Evolutionary conservation across 2,329 filamentous ascomycete genomes (phyloP).

Genomic region (Trichoderma brevicompactum): DNA sequence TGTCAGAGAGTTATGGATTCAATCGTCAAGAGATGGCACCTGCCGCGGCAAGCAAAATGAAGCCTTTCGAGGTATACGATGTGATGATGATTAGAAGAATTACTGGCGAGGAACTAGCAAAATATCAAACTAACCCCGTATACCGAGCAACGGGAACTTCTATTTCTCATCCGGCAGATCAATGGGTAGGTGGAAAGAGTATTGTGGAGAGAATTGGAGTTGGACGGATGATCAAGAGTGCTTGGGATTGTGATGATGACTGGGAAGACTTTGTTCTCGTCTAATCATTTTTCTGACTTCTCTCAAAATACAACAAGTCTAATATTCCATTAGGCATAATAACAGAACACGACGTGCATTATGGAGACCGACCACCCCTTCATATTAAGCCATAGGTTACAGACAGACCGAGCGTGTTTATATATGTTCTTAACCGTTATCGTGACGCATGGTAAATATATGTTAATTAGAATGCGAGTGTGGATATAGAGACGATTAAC

Average conservation of each 20-base stretch:
- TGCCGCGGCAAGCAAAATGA: neutral
- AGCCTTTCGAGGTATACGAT: conserved; percentile 15
- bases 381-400: too few relatives aligned
- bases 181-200: conserved; percentile 10
- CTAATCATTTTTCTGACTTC: neutral
- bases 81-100: conserved; percentile 25
- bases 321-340: too few relatives aligned
- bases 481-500: too few relatives aligned
- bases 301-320: too few relatives aligned
- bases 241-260: conserved; percentile 1
- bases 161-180: neutral
- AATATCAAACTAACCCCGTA: neutral
- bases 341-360: too few relatives aligned
- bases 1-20: conserved; percentile 26
- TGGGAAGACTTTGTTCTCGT: conserved; percentile 25
- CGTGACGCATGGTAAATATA: too few relatives aligned
- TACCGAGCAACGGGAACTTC: too few relatives aligned
- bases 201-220: conserved; percentile 20
- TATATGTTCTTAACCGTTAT: too few relatives aligned
- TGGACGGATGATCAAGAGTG: conserved; percentile 21
- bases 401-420: too few relatives aligned
- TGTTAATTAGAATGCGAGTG: too few relatives aligned
- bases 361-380: too few relatives aligned
- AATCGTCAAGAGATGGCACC: conserved; percentile 20
- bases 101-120: neutral